phyloP scores from a whole-genome alignment of 768 basidiomycete genomes.

The Gymnopilus dilepis region DNA sequence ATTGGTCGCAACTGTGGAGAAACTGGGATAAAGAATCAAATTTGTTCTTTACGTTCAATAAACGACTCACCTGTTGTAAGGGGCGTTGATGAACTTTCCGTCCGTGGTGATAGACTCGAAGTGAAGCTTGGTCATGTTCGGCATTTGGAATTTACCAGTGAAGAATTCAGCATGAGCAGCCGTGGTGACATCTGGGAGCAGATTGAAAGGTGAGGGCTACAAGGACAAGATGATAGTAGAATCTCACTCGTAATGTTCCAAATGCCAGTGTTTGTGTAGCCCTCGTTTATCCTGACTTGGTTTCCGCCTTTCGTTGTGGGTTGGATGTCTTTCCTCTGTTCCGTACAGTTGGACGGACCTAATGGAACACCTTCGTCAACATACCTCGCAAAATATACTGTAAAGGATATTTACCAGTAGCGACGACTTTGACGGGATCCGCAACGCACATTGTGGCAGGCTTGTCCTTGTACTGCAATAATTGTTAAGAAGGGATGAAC shows the following conservation, averaged over 20 bases:
- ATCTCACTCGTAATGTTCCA: slow-evolving; percentile 35
- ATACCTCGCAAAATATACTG: neutral
- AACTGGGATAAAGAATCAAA: slow-evolving; percentile 18
- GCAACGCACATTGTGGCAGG: slow-evolving; percentile 32
- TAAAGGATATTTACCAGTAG: slow-evolving; percentile 20
- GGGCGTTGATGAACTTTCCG: slow-evolving; percentile 34
- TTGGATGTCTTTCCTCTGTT: slow-evolving; percentile 27
- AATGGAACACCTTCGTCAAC: neutral
- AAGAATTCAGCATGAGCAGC: slow-evolving; percentile 34
- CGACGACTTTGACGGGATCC: slow-evolving; percentile 20
- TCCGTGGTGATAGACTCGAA: slow-evolving; percentile 17
- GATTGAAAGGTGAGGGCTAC: neutral
- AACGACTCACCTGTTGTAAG: slow-evolving; percentile 27
- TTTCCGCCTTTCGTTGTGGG: slow-evolving; percentile 23
- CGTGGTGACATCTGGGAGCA: slow-evolving; percentile 26
- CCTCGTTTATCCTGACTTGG: slow-evolving; percentile 30
- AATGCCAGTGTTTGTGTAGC: slow-evolving; percentile 28
- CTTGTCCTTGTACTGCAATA: slow-evolving; percentile 33
- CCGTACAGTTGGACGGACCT: slow-evolving; percentile 27
- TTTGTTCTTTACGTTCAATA: too few relatives aligned
- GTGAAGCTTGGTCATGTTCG: slow-evolving; percentile 26
- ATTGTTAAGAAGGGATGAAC: too few relatives aligned
- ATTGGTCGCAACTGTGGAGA: slow-evolving; percentile 28
- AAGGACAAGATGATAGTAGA: neutral
- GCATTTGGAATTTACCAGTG: slow-evolving; percentile 28